Percentiles rank a stretch among this genome's conserved stretches.
These are phyloP conservation scores for Fraxinus platypoda DNA, from an alignment of 305 asterid genomes.

Conservation along the genomic window DNA sequence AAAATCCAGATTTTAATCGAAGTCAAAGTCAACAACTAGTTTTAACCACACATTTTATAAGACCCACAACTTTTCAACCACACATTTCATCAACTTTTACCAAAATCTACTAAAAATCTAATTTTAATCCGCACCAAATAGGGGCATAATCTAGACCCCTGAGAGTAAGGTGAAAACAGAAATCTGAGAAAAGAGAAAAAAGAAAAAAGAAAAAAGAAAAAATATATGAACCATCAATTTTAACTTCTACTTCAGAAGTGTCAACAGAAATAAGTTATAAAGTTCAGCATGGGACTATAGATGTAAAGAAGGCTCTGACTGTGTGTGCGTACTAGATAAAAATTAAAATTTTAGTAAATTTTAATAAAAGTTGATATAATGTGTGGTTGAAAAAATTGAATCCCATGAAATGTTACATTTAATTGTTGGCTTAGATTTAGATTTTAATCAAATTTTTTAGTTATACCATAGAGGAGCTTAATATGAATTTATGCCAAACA, in stretches of 20 bases:
- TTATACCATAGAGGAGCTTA: neutral
- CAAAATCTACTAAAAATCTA: too few relatives aligned
- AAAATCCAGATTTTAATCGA: too few relatives aligned
- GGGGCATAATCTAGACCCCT: neutral
- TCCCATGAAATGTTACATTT: neutral
- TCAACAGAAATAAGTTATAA: neutral
- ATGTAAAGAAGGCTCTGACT: neutral
- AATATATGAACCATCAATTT: slow-evolving; percentile 7
- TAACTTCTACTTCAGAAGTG: neutral
- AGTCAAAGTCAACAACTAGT: too few relatives aligned
- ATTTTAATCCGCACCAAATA: neutral
- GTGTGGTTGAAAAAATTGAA: neutral
- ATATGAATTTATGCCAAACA: neutral
- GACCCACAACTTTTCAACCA: too few relatives aligned
- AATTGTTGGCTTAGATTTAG: neutral
- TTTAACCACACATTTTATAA: too few relatives aligned
- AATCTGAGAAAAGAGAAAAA: neutral
- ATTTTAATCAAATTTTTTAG: neutral
- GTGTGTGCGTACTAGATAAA: neutral
- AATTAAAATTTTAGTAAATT: neutral
- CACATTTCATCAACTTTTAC: too few relatives aligned
- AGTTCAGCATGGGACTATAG: slow-evolving; percentile 12
- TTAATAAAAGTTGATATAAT: too few relatives aligned
- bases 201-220: neutral
- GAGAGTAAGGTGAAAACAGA: slow-evolving; percentile 1